Evolutionary conservation across 768 basidiomycete species (phyloP).

Genomic region (Podaxis sp.): DNA sequence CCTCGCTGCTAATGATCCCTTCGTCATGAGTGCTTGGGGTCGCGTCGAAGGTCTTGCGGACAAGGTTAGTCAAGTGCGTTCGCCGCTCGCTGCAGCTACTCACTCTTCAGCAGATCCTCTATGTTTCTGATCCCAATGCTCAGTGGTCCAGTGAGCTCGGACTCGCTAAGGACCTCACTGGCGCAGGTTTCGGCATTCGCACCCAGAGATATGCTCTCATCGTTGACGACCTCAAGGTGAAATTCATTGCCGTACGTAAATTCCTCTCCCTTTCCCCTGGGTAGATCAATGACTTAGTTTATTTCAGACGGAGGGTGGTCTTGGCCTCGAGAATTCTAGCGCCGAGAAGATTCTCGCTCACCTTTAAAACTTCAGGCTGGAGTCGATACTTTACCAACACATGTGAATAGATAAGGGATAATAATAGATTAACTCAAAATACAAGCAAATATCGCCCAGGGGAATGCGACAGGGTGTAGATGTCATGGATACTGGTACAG

Average conservation of each 20-base stretch:
- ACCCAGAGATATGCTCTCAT: constrained; percentile 64
- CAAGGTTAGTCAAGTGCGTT: constrained; percentile 40
- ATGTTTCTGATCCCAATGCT: constrained; percentile 55
- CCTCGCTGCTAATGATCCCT: constrained; percentile 77
- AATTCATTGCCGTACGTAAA: constrained; percentile 54
- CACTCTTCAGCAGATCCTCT: constrained; percentile 45
- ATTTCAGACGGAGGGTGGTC: constrained; percentile 45
- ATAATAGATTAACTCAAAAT: neutral
- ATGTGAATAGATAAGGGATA: neutral
- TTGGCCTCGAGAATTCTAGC: constrained; percentile 55
- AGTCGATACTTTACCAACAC: neutral
- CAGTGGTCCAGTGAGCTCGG: constrained; percentile 58
- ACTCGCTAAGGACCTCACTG: constrained; percentile 51
- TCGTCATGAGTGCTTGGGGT: constrained; percentile 69
- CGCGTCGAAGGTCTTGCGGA: constrained; percentile 62
- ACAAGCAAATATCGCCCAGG: neutral
- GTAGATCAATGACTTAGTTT: constrained; percentile 15
- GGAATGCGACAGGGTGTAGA: neutral
- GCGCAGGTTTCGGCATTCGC: constrained; percentile 52
- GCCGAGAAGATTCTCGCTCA: constrained; percentile 54
- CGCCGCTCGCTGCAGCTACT: neutral
- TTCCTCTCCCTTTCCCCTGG: neutral
- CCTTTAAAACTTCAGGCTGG: constrained; percentile 25
- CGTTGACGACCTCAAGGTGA: constrained; percentile 70
- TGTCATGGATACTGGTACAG: neutral